Base-by-base conservation (phyloP, 495 filamentous ascomycete species). In the Talaromyces trachyspermus region DNA sequence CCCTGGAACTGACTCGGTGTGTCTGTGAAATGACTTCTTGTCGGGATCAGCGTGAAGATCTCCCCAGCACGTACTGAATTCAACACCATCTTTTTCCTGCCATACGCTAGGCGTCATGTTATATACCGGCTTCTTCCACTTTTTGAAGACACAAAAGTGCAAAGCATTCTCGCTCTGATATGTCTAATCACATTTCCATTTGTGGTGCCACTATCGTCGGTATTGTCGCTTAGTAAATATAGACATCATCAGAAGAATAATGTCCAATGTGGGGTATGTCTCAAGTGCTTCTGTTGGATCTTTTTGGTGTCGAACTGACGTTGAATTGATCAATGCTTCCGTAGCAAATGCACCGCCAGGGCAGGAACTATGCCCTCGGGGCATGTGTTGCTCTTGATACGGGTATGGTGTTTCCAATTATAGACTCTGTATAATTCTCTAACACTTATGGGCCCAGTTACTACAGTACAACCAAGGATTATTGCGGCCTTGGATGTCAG, bases 251-350 rank as follows among this genome's bases (percentile, higher is more conserved):
- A 27, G n/a, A 36, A 20, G 12, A 45, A 25, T 9, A 19, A 18
- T 36, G 24, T 37, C 23, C 40, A 50, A 32, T 49, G 47, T 35
- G 47, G 47, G 47, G 47, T 49, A 49, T 42, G n/a, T n/a, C n/a
- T n/a, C n/a, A n/a, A n/a, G n/a, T n/a, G n/a, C n/a, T n/a, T n/a
- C n/a, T n/a, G n/a, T n/a, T n/a, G n/a, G n/a, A n/a, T n/a, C n/a
- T n/a, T n/a, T n/a, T n/a, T n/a, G n/a, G n/a, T n/a, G n/a, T n/a
- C n/a, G n/a, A n/a, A n/a, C n/a, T n/a, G n/a, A n/a, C n/a, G n/a
- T n/a, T n/a, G n/a, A n/a, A n/a, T n/a, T n/a, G n/a, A n/a, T n/a
- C n/a, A n/a, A n/a, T n/a, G 7, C 20, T 20, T n/a, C 7, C 10
- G 9, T 6, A 49, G 47, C 43, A 9, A 43, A 43, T 42, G 47